phyloP scores from a whole-genome alignment of 257 asterid genomes.

The Nicotiana attenuata region DNA sequence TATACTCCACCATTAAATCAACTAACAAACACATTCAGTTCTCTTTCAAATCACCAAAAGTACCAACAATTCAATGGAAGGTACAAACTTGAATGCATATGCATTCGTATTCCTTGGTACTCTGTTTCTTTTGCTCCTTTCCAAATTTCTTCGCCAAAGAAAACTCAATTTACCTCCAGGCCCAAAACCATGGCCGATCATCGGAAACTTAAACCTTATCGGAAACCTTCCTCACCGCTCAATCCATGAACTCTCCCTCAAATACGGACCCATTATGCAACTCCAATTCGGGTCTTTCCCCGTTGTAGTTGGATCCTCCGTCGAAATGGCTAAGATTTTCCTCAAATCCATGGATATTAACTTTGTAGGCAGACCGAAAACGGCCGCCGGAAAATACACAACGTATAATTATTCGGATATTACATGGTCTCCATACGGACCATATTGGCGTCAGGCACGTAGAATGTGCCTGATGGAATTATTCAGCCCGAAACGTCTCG shows the following conservation, averaged over 20 bases:
- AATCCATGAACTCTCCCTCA: constrained; percentile 27
- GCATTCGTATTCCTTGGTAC: constrained; percentile 18
- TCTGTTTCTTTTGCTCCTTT: constrained; percentile 21
- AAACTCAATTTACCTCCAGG: constrained; percentile 38
- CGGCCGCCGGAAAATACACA: constrained; percentile 42
- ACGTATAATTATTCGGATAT: constrained; percentile 41
- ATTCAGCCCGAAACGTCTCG: constrained; percentile 33
- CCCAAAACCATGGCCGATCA: constrained; percentile 46
- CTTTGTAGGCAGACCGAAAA: constrained; percentile 35
- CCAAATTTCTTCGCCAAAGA: constrained; percentile 22
- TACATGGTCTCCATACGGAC: constrained; percentile 46
- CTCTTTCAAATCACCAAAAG: background rate
- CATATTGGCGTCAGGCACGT: constrained; percentile 50
- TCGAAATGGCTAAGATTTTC: constrained; percentile 36
- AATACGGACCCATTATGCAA: constrained; percentile 39
- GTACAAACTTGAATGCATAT: constrained; percentile 14
- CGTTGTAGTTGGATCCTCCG: constrained; percentile 38
- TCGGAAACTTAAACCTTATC: constrained; percentile 39
- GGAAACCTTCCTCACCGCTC: constrained; percentile 39
- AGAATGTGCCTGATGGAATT: constrained; percentile 33
- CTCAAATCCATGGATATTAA: constrained; percentile 40
- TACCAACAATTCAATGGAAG: background rate
- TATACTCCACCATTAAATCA: background rate
- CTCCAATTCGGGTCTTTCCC: constrained; percentile 39
- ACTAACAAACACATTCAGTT: background rate